A percentile compares a stretch with the other conserved stretches of the same genome.
These are phyloP conservation scores for Holtermanniella nyarrowii DNA, from an alignment of 768 basidiomycete species.

Conservation along the genomic window DNA sequence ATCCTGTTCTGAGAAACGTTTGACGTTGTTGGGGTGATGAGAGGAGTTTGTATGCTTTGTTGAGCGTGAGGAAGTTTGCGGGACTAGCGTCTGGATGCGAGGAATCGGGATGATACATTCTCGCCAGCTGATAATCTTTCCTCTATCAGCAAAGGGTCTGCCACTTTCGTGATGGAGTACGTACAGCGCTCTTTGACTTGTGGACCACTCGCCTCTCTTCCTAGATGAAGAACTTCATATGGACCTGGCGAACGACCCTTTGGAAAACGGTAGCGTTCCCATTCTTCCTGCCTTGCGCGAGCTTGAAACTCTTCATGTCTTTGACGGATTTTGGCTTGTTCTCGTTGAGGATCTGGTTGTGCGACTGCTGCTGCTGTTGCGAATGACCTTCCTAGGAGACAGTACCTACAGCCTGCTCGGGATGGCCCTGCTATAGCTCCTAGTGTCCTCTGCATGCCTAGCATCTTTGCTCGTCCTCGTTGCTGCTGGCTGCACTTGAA, in stretches of 20 bases:
- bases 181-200: not conserved
- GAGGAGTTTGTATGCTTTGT: slow-evolving; percentile 34
- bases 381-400: too few species aligned
- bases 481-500: too few species aligned
- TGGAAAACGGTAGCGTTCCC: not conserved
- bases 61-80: slow-evolving; percentile 27
- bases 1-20: slow-evolving; percentile 27
- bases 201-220: not conserved
- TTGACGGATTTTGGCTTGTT: not conserved
- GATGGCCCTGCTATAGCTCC: too few species aligned
- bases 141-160: not conserved
- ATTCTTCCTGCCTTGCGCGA: not conserved
- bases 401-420: too few species aligned
- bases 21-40: slow-evolving; percentile 20
- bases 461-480: too few species aligned
- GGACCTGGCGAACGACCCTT: not conserved
- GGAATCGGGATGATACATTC: slow-evolving; percentile 39
- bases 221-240: not conserved
- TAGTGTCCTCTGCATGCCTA: too few species aligned
- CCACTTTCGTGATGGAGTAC: not conserved
- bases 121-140: slow-evolving; percentile 36
- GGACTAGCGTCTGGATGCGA: slow-evolving; percentile 31
- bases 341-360: too few species aligned
- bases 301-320: not conserved
- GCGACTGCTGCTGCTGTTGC: too few species aligned